Conservation (phyloP, 345 rosid genomes). For the Theobroma cacao region DNA sequence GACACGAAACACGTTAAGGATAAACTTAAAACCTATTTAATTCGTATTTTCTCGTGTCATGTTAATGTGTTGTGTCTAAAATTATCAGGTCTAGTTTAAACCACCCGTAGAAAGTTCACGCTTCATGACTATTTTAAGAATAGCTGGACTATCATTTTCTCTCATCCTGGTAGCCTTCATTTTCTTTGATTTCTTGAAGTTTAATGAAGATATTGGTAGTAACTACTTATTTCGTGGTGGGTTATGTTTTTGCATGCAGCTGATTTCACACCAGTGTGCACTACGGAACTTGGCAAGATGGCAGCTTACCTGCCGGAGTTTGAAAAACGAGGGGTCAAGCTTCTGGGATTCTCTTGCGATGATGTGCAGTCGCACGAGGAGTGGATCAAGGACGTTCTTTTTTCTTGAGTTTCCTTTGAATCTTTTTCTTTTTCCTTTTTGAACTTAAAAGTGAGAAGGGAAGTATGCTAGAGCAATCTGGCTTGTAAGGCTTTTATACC, state of each 20-base stretch:
- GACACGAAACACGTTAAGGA: too few species aligned
- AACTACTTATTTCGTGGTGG: not conserved
- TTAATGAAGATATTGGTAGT: not conserved
- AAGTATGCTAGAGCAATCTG: too few species aligned
- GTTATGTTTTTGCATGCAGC: slow-evolving; percentile 29
- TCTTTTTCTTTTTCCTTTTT: too few species aligned
- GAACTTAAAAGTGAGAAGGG: too few species aligned
- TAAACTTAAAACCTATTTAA: too few species aligned
- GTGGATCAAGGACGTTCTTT: slow-evolving; percentile 67
- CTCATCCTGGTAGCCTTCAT: slow-evolving; percentile 52
- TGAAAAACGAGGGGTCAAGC: slow-evolving; percentile 59
- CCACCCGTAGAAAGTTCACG: slow-evolving; percentile 61
- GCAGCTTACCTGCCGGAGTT: slow-evolving; percentile 52
- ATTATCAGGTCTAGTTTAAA: too few species aligned
- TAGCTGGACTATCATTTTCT: slow-evolving; percentile 76
- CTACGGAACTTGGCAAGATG: slow-evolving; percentile 74
- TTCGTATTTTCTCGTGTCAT: too few species aligned
- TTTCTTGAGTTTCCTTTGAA: not conserved
- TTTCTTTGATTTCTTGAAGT: not conserved
- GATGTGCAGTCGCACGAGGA: slow-evolving; percentile 57
- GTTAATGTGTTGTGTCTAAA: too few species aligned
- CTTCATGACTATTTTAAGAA: slow-evolving; percentile 55
- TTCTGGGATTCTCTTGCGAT: slow-evolving; percentile 76
- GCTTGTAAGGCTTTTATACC: not conserved
- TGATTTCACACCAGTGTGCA: slow-evolving; percentile 87